phyloP scores from a whole-genome alignment of 2,329 filamentous ascomycete species.

The Podosphaera xanthii region DNA sequence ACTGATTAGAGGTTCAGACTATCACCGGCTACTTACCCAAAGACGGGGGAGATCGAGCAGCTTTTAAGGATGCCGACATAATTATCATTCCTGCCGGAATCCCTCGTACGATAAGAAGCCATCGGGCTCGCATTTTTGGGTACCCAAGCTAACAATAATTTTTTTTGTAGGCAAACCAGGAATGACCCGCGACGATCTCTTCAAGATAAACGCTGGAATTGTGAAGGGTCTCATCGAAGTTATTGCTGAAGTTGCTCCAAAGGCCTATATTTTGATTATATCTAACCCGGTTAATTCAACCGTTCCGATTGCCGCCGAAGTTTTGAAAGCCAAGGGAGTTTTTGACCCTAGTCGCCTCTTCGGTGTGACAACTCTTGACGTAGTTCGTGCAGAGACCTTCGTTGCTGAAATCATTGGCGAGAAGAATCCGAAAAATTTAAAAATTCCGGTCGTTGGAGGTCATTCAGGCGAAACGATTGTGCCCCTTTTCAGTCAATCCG shows the following conservation, averaged over 20 bases:
- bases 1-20: conserved; percentile 32
- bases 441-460: conserved; percentile 80
- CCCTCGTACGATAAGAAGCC: conserved; percentile 43
- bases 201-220: conserved; percentile 98
- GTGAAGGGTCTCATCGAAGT: conserved; percentile 84
- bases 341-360: conserved; percentile 94
- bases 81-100: conserved; percentile 96
- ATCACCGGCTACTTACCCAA: conserved; percentile 71
- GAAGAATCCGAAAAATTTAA: conserved; percentile 60
- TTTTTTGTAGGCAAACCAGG: conserved; percentile 64
- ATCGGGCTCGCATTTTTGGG: neutral
- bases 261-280: conserved; percentile 89
- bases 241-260: conserved; percentile 68
- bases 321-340: conserved; percentile 77
- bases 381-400: conserved; percentile 95
- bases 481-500: conserved; percentile 81
- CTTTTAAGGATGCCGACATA: conserved; percentile 82
- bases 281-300: conserved; percentile 99
- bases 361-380: conserved; percentile 94
- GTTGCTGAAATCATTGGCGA: conserved; percentile 67
- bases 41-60: conserved; percentile 64
- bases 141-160: neutral
- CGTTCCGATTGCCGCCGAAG: conserved; percentile 89
- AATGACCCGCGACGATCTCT: conserved; percentile 98
- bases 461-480: conserved; percentile 98